Evolutionary conservation across 495 filamentous ascomycete species (phyloP), one percentile per base, ranked within the genome.

Genomic region (Baudoinia panamericana): DNA sequence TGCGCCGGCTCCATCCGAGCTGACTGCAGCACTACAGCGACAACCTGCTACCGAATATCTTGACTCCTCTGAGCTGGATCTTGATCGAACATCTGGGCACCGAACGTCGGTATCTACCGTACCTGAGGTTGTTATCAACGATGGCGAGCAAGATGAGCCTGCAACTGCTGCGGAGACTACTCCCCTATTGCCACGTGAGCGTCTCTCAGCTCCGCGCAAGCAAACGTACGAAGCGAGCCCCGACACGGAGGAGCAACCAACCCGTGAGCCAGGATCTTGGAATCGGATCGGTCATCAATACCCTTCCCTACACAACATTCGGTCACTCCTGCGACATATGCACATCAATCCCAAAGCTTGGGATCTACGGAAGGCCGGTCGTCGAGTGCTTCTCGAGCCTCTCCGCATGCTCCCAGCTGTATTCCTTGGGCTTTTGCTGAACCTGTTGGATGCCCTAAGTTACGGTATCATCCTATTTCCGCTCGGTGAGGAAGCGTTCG

Each of bases 401-500:
- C 55, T 75, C 18, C 69, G 71, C 27, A 76, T 76, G 34, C 53
- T 95, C 10, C 90, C 92, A 1, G 79, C 88, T 5, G 87, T 96
- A 3, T 64, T 92, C 43, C 72, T 97, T 2, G 90, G 90, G 0
- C 66, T 93, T 13, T 66, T 97, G 5, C 69, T 97, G 13, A 97
- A 95, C 51, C 78, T 97, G 29, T 66, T 97, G 19, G 90, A 97
- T 63, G 90, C 85, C 18, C 58, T 97, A 27, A 95, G 88, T 10
- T 97, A 97, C 55, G 90, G 85, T 39, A 88, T 94, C 80, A 96
- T 97, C 48, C 61, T 97, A 13, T 97, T 97, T 47, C 90, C 90
- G 4, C 68, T 96, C 18, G 84, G 84, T 15, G 77, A 81, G 51
- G 72, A 79, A 1, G 72, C 93, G 13, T 97, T 97, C 55, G 68